These are phyloP conservation scores for Filosporella fistucella DNA, from an alignment of 495 filamentous ascomycete genomes.

Conservation along the genomic window DNA sequence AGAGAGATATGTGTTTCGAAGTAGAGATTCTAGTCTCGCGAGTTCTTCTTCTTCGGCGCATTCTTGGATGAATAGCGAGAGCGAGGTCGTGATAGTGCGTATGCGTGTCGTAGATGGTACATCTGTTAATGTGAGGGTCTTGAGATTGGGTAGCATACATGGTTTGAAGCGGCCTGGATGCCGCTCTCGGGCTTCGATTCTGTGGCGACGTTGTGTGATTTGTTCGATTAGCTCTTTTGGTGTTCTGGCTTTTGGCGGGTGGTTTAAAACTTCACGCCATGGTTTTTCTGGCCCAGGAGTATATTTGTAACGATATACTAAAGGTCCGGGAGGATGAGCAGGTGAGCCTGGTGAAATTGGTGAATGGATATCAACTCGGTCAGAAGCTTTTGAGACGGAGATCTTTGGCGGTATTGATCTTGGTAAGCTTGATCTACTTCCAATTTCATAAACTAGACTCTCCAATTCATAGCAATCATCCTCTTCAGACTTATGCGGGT, in stretches of 20 bases:
- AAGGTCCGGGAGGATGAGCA: neutral
- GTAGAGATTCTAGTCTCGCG: constrained; percentile 45
- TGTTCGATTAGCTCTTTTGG: constrained; percentile 9
- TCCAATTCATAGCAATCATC: no score
- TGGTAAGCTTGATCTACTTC: neutral
- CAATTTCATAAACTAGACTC: no score
- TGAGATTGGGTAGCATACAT: constrained; percentile 51
- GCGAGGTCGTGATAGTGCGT: constrained; percentile 37
- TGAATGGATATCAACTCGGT: no score
- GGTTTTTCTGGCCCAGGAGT: neutral
- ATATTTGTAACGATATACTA: constrained; percentile 10
- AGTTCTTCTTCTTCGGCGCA: constrained; percentile 56
- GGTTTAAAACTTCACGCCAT: neutral
- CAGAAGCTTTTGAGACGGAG: neutral
- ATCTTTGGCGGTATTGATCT: neutral
- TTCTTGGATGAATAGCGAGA: constrained; percentile 53
- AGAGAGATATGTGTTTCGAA: constrained; percentile 23
- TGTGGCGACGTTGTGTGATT: constrained; percentile 27
- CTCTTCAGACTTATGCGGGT: no score
- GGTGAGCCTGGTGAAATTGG: neutral
- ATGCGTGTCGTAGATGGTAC: constrained; percentile 48
- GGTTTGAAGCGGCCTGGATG: constrained; percentile 42
- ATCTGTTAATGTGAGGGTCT: constrained; percentile 53
- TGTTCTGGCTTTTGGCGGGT: neutral
- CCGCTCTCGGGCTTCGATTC: constrained; percentile 25